Evolutionary conservation across 2,329 filamentous ascomycete species (phyloP), one percentile per base, ranked within the genome.

Genomic region (Cyanodermella asteris): DNA sequence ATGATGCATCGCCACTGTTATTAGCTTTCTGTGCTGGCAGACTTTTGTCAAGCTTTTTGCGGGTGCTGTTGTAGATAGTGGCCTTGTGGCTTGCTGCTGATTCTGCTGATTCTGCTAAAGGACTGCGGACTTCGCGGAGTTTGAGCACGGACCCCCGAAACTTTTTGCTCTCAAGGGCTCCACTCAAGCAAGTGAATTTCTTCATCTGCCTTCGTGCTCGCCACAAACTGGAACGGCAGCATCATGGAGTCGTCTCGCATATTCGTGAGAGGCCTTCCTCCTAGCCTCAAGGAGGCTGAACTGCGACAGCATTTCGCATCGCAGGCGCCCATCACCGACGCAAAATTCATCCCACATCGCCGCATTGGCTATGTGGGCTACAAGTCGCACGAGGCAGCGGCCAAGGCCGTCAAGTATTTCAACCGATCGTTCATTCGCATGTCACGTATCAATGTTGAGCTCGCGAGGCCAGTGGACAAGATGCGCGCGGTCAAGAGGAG

Each of bases 331-430:
- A 67, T 93, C 43, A 94, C 84, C 26, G 87, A 97, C 53, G 67
- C 81, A 40, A 91, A 91, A 61, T 65, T 93, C 44, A 77, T 94
- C 43, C 67, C 78, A 5, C 71, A 81, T 42, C 69, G 87, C 40
- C 68, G 82, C 38, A 93, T 97, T 49, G 87, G 82, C 38, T 97
- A 91, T 60, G 69, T 97, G 31, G 87, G 87, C 34, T 94, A 84
- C 59, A 82, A 77, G 52, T 76, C 66, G 25, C 56, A 74, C 9
- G 68, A 84, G 33, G 73, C 78, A 44, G 87, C 87, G 28, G 58
- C 65, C 29, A 66, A 71, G 42, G 84, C 87, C 22, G 75, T 90
- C 45, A 82, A 77, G 49, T 91, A 91, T 56, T 93, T 93, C 60
- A 82, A 97, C 58, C 78, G 68, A 46, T 73, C 82, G 34, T 97